Evolutionary conservation across 2,329 filamentous ascomycete species (phyloP).

Genomic region (Phaeosphaeriaceae sp.): DNA sequence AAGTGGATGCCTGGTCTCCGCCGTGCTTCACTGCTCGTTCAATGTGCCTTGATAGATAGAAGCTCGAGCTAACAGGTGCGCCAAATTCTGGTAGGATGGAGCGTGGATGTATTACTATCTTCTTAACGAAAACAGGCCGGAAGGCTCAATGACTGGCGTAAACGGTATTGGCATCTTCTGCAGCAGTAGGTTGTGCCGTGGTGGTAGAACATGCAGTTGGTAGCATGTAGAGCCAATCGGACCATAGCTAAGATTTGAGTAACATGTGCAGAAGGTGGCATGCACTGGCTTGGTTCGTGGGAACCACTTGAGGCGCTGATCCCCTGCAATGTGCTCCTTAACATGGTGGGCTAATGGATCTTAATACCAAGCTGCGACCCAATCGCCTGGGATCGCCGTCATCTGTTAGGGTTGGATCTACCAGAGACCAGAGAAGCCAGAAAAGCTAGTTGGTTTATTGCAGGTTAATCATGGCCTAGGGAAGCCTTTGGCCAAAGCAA

Average conservation of each 20-base stretch:
- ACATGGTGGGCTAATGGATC: too few species aligned
- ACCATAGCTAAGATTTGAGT: neutral
- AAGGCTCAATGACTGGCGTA: neutral
- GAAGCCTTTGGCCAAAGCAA: too few species aligned
- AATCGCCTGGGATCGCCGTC: too few species aligned
- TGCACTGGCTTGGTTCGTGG: neutral
- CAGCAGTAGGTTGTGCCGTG: neutral
- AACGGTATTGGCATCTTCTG: neutral
- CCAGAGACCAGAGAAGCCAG: too few species aligned
- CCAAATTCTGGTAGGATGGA: neutral
- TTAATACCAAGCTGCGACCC: too few species aligned
- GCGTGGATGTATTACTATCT: neutral
- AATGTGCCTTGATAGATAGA: neutral
- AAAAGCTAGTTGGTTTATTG: too few species aligned
- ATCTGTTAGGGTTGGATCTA: too few species aligned
- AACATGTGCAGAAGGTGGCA: neutral
- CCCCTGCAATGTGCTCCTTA: too few species aligned
- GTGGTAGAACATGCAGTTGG: neutral
- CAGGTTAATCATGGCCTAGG: too few species aligned
- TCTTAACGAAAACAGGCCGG: neutral
- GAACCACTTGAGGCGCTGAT: neutral
- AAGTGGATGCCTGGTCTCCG: neutral
- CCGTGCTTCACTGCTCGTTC: neutral
- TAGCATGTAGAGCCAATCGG: neutral
- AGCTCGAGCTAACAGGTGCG: neutral